Conservation (phyloP, 331 rosid species). For the Telfairia occidentalis region DNA sequence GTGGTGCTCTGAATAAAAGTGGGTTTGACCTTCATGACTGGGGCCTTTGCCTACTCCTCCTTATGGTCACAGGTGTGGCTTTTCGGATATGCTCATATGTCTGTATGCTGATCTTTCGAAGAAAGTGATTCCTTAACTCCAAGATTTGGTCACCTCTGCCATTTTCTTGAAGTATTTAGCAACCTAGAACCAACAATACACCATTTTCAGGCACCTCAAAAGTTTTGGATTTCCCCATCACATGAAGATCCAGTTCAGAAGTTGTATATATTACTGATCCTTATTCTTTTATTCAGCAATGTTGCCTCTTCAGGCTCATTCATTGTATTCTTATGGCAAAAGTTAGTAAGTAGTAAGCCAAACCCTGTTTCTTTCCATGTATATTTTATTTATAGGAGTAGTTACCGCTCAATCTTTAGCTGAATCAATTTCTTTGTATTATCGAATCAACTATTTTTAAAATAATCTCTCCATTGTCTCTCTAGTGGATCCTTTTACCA, state of each 20-base stretch:
- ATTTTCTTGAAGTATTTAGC: not conserved
- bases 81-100: slow-evolving; percentile 48
- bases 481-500: too few relatives aligned
- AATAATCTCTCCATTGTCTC: too few relatives aligned
- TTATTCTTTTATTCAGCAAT: not conserved
- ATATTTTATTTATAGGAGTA: not conserved
- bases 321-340: not conserved
- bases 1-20: slow-evolving; percentile 50
- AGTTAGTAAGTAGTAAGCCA: not conserved
- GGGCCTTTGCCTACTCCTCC: slow-evolving; percentile 53
- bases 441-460: too few relatives aligned
- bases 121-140: slow-evolving; percentile 32
- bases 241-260: not conserved
- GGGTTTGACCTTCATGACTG: slow-evolving; percentile 76
- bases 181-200: not conserved
- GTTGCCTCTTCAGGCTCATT: not conserved
- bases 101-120: slow-evolving; percentile 56
- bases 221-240: not conserved
- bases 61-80: slow-evolving; percentile 43
- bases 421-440: too few relatives aligned
- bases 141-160: not conserved
- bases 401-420: not conserved
- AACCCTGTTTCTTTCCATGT: not conserved
- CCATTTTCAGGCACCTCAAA: not conserved
- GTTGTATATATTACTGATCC: slow-evolving; percentile 1